phyloP scores from a whole-genome alignment of 2,329 filamentous ascomycete species.

The Chalara sp. region DNA sequence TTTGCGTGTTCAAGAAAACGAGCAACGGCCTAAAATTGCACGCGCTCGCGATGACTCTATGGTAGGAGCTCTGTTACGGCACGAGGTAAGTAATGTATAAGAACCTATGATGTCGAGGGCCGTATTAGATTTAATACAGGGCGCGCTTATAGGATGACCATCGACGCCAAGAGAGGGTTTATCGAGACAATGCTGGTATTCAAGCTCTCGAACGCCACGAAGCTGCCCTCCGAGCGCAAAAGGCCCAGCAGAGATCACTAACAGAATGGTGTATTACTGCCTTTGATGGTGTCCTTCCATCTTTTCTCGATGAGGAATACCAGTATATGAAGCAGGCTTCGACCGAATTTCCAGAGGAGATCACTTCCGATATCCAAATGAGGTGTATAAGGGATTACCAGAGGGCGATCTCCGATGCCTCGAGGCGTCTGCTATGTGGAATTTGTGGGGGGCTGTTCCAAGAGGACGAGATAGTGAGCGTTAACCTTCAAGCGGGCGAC shows the following conservation, averaged over 20 bases:
- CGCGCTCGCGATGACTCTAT: too few species aligned
- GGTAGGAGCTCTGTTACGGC: not conserved
- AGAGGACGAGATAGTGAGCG: conserved; percentile 3
- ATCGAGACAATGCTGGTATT: conserved; percentile 4
- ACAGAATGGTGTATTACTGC: conserved; percentile 7
- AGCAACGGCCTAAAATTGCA: too few species aligned
- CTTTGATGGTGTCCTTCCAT: conserved; percentile 10
- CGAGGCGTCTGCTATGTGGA: conserved; percentile 6
- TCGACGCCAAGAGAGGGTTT: not conserved
- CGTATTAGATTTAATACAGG: too few species aligned
- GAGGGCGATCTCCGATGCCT: conserved; percentile 7
- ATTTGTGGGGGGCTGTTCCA: conserved; percentile 4
- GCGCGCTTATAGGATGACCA: not conserved
- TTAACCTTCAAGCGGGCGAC: conserved; percentile 1
- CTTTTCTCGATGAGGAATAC: conserved; percentile 11
- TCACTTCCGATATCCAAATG: conserved; percentile 7
- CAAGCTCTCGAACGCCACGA: conserved; percentile 3
- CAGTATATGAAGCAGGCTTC: conserved; percentile 12
- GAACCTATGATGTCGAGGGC: too few species aligned
- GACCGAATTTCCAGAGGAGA: conserved; percentile 4
- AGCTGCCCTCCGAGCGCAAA: conserved; percentile 3
- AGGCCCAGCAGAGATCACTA: conserved; percentile 6
- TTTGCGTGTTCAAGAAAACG: too few species aligned
- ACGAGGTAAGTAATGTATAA: too few species aligned
- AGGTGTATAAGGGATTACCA: conserved; percentile 7